These are phyloP conservation scores for Phytophthora sp. DNA, from an alignment of 352 stramenopile genomes.

Conservation along the genomic window DNA sequence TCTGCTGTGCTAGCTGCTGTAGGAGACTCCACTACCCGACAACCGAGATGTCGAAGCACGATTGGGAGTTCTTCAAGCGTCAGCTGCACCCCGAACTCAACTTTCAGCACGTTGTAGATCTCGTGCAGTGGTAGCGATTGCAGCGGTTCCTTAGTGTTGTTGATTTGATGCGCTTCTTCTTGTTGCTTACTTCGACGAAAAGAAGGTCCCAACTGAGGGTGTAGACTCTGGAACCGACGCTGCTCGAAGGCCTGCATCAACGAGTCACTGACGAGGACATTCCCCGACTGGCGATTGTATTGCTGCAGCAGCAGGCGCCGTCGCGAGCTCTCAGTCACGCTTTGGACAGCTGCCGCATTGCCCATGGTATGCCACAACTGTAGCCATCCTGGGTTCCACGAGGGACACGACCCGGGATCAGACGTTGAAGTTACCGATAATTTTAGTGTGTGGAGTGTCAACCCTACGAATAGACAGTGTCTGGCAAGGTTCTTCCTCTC, in stretches of 20 bases:
- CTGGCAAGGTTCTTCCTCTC: too few species aligned
- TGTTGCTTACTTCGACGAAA: conserved; percentile 4
- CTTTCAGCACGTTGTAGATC: conserved; percentile 40
- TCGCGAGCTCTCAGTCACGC: conserved; percentile 40
- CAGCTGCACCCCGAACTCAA: conserved; percentile 38
- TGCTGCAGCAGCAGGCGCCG: conserved; percentile 43
- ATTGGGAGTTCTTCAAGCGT: conserved; percentile 36
- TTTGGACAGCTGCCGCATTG: conserved; percentile 43
- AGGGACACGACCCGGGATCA: conserved; percentile 1
- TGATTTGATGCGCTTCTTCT: neutral
- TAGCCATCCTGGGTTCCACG: conserved; percentile 3
- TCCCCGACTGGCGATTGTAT: conserved; percentile 35
- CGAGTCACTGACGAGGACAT: conserved; percentile 34
- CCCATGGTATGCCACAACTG: conserved; percentile 37
- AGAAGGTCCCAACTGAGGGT: conserved; percentile 1
- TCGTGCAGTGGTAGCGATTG: conserved; percentile 31
- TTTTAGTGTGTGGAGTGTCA: too few species aligned
- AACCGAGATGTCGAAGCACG: conserved; percentile 39
- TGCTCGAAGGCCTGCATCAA: conserved; percentile 38
- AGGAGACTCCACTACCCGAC: conserved; percentile 23
- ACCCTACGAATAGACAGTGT: too few species aligned
- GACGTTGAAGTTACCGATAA: conserved; percentile 26
- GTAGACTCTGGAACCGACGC: conserved; percentile 21
- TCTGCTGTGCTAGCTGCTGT: conserved; percentile 1
- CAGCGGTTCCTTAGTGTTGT: neutral